These are phyloP conservation scores for Thermothelomyces thermophilus DNA, from an alignment of 2,329 filamentous ascomycete species.

Conservation along the genomic window DNA sequence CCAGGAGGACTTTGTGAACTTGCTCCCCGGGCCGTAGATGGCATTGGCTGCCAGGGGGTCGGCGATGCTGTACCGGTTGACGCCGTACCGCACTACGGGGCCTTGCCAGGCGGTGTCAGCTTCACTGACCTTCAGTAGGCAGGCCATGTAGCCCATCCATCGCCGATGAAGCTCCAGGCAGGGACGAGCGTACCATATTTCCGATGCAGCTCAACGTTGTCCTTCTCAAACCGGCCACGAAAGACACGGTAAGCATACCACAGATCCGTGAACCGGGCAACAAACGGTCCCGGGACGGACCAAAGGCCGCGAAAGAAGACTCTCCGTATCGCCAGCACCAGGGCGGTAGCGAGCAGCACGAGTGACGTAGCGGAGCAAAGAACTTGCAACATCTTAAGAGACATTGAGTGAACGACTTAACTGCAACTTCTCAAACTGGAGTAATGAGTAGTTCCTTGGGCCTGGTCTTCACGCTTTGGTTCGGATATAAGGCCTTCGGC, in stretches of 20 bases:
- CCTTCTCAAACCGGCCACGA: background rate
- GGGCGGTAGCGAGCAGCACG: no score
- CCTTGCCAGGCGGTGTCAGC: background rate
- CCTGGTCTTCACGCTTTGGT: no score
- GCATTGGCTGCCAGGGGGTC: background rate
- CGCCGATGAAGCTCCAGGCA: background rate
- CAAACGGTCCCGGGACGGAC: background rate
- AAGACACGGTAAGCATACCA: constrained; percentile 3
- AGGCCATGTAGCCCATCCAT: background rate
- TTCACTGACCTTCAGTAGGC: no score
- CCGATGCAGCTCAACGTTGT: background rate
- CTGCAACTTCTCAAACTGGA: no score
- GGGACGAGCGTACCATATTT: background rate
- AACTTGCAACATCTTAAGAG: no score
- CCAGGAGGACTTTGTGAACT: background rate
- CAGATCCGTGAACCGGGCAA: background rate
- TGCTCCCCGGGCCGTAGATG: background rate
- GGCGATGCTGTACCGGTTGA: background rate
- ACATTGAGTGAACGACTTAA: no score
- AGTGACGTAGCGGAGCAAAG: no score
- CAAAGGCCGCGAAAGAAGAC: no score
- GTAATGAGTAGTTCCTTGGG: no score
- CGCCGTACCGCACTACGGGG: background rate
- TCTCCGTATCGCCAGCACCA: no score
- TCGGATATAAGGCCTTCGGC: no score